Evolutionary conservation across 2,329 filamentous ascomycete species (phyloP).

Genomic region (Apiospora pterosperma): DNA sequence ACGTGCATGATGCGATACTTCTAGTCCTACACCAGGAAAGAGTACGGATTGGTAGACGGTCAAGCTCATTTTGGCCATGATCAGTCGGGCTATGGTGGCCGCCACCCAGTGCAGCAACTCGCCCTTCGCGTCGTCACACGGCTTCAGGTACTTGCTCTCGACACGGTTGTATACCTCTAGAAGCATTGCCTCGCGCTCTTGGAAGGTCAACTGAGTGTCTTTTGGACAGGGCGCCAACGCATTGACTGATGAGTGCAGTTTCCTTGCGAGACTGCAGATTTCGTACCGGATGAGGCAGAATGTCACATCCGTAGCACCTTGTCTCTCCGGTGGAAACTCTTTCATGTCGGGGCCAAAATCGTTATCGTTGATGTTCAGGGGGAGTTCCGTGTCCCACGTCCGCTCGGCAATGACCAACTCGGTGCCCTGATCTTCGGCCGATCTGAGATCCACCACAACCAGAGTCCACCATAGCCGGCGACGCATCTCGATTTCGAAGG

Average conservation of each 20-base stretch:
- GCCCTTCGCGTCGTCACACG: slow-evolving; percentile 42
- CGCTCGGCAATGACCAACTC: slow-evolving; percentile 42
- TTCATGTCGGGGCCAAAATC: slow-evolving; percentile 47
- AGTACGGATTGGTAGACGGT: slow-evolving; percentile 51
- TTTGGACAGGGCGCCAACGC: slow-evolving; percentile 26
- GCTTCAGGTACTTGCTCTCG: slow-evolving; percentile 50
- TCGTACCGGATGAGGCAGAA: slow-evolving; percentile 42
- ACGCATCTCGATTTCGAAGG: slow-evolving; percentile 61
- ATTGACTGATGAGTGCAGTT: slow-evolving; percentile 34
- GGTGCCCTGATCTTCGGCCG: slow-evolving; percentile 57
- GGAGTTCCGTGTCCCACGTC: slow-evolving; percentile 50
- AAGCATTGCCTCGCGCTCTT: slow-evolving; percentile 44
- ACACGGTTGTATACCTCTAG: slow-evolving; percentile 44
- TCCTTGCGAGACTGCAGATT: slow-evolving; percentile 37
- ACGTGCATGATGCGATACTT: slow-evolving; percentile 35
- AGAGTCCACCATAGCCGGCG: slow-evolving; percentile 62
- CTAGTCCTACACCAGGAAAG: slow-evolving; percentile 35
- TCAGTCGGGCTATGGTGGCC: slow-evolving; percentile 44
- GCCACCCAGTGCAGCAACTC: slow-evolving; percentile 49
- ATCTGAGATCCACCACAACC: slow-evolving; percentile 55
- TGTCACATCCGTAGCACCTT: slow-evolving; percentile 52
- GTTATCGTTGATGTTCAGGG: slow-evolving; percentile 55
- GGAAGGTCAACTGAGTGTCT: slow-evolving; percentile 30
- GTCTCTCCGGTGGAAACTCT: slow-evolving; percentile 41
- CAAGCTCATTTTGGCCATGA: slow-evolving; percentile 52